These are phyloP conservation scores for Zygotorulaspora mrakii DNA, from an alignment of 1,139 yeast species.

Conservation along the genomic window DNA sequence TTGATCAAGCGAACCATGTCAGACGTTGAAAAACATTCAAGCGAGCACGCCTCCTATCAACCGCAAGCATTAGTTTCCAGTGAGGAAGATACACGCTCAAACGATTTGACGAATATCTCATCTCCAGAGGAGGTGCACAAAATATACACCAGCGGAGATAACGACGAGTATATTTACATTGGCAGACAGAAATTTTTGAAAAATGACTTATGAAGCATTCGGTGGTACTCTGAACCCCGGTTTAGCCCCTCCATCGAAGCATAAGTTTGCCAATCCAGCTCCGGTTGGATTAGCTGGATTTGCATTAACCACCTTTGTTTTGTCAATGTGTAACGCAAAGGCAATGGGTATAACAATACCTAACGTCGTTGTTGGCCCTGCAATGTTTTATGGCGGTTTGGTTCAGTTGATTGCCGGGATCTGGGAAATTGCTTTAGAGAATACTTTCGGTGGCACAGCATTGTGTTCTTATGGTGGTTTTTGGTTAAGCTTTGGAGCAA, in stretches of 20 bases:
- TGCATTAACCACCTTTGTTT: slow-evolving; percentile 64
- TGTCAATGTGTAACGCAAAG: slow-evolving; percentile 49
- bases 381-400: slow-evolving; percentile 72
- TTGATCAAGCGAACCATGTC: too few species aligned
- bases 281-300: slow-evolving; percentile 66
- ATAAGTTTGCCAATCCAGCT: slow-evolving; percentile 57
- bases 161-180: slow-evolving; percentile 60
- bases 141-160: slow-evolving; percentile 35
- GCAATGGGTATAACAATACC: slow-evolving; percentile 50
- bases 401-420: slow-evolving; percentile 67
- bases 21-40: slow-evolving; percentile 9
- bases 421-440: slow-evolving; percentile 72
- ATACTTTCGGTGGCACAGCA: slow-evolving; percentile 86
- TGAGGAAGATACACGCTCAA: slow-evolving; percentile 3
- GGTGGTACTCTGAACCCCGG: slow-evolving; percentile 64
- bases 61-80: slow-evolving; percentile 8
- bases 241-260: slow-evolving; percentile 44
- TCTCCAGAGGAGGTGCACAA: slow-evolving; percentile 14
- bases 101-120: slow-evolving; percentile 3
- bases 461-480: slow-evolving; percentile 78
- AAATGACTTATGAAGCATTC: slow-evolving; percentile 53
- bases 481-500: slow-evolving; percentile 75
- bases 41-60: slow-evolving; percentile 7
- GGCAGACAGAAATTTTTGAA: slow-evolving; percentile 69
- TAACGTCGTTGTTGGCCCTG: slow-evolving; percentile 64